Base-by-base conservation (phyloP, 768 basidiomycete genomes). In the Mrakia frigida region DNA sequence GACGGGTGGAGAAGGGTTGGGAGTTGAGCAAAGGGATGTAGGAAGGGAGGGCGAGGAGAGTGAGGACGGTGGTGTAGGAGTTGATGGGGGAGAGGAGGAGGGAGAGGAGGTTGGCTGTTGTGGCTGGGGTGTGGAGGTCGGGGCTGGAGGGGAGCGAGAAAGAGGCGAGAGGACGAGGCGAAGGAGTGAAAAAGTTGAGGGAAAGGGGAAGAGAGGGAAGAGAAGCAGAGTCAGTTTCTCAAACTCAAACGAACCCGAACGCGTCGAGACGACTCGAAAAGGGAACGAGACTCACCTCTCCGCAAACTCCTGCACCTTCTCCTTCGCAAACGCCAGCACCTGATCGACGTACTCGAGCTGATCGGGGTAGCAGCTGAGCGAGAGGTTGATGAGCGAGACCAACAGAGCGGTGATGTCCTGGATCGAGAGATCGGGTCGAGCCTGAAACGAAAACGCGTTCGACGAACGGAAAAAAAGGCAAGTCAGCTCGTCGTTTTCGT, bases 301-400 rank as follows among this genome's bases (percentile, higher is more conserved):
- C 10, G 86, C 84, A 82, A 89, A 94, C 80, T 94, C 94, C 79
- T 90, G 88, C 77, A 93, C 88, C 83, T 98, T 97, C 33, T 88
- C 87, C 6, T 89, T 89, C 1, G 94, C 93, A 81, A 96, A 99
- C 9, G 89, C 90, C 74, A 98, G 87, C 25, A 98, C 90, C 84
- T 98, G 95, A 80, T 98, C 94, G 53, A 99, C 94, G 81, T 98
- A 98, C 86, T 98, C 94, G 70, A 98, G 87, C 79, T 93, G 87
- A 81, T 98, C 96, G 2, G 97, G 97, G 83, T 99, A 99, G 84
- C 96, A 98, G 83, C 93, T 95, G 35, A 99, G 85, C 0, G 94
- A 95, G 16, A 98, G 87, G 83, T 98, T 98, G 43, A 93, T 92
- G 53, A 99, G 86, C 0, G 97, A 99, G 25, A 98, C 95, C 72